Conservation (phyloP, 2,329 filamentous ascomycete genomes). For the Ophiostoma novo-ulmi region DNA sequence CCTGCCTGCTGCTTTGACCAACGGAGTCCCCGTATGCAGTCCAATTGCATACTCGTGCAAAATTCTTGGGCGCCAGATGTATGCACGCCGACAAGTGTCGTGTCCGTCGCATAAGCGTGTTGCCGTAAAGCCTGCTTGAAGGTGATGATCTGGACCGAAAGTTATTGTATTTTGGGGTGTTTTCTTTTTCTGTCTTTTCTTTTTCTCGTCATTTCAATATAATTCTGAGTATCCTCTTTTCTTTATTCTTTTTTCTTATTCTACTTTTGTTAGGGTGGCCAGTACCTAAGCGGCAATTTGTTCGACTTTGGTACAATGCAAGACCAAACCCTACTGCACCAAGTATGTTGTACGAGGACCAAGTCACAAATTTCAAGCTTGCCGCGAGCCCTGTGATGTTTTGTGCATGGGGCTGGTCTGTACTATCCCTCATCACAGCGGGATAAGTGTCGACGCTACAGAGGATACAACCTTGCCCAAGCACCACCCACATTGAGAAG, state of each 20-base stretch:
- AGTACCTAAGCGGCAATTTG: neutral
- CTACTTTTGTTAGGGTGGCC: neutral
- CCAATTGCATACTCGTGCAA: neutral
- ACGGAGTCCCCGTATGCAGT: neutral
- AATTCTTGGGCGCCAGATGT: neutral
- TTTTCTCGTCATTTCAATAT: neutral
- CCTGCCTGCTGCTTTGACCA: neutral
- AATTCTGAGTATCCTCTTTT: too few species aligned
- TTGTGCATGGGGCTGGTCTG: neutral
- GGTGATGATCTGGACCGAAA: neutral
- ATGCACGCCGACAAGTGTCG: neutral
- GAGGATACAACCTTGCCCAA: constrained; percentile 11
- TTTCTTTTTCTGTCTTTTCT: neutral
- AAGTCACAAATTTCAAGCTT: neutral
- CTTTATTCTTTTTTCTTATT: neutral
- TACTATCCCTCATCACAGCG: neutral
- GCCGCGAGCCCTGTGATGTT: constrained; percentile 15
- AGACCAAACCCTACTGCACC: neutral
- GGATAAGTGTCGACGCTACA: constrained; percentile 6
- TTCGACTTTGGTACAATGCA: neutral
- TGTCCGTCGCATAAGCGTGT: neutral
- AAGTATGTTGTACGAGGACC: neutral
- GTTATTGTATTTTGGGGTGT: neutral
- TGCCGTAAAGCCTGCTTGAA: neutral
- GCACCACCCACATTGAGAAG: constrained; percentile 8